Base-by-base conservation (phyloP, 768 basidiomycete species). In the Guyanaporus albipodus region DNA sequence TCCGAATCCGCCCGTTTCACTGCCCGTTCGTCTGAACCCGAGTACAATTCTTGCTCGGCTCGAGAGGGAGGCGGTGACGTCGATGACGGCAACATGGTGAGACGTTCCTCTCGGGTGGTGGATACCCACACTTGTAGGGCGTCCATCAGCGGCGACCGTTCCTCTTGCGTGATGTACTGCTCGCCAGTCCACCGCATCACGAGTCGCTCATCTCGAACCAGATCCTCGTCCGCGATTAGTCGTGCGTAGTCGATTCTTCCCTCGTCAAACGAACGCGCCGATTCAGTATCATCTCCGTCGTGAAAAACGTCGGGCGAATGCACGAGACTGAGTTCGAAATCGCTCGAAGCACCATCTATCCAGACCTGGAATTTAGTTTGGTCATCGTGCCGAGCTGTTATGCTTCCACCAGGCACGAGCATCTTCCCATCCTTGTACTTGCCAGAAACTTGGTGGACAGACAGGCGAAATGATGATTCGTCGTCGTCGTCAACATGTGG, bases 281-380 rank as follows among this genome's bases (percentile, higher is more conserved):
- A 76, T 44, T 83, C 82, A 6, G 79, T 68, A 38, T 80, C 77
- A 52, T 79, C 76, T 43, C 54, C 51, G 26, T 62, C 57, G 53
- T 62, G 42, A 46, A 74, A 63, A 17, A 61, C 38, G 8, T 64
- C 57, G 1, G 39, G 54, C 3, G 59, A 59, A 3, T 70, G 67
- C 17, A 85, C 74, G 33, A 91, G 52, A 54, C 89, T 85, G 49
- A 94, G 66, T 63, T 93, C 83, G 54, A 92, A 92, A n/a, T 71
- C 70, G 18, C 85, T 71, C 39, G 69, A 70, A 44, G 70, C 70
- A 3, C 75, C 78, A 28, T 85, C 82, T 35, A 87, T 78, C 22
- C 74, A 73, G 10, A 93, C 73, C 14, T 80, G 71, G 53, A 90
- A 87, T 44, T 72, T 69, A 33, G 78, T 77, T 11, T 81, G 73